Evolutionary conservation across 2,329 filamentous ascomycete genomes (phyloP).

Genomic region (Fusarium clavum): DNA sequence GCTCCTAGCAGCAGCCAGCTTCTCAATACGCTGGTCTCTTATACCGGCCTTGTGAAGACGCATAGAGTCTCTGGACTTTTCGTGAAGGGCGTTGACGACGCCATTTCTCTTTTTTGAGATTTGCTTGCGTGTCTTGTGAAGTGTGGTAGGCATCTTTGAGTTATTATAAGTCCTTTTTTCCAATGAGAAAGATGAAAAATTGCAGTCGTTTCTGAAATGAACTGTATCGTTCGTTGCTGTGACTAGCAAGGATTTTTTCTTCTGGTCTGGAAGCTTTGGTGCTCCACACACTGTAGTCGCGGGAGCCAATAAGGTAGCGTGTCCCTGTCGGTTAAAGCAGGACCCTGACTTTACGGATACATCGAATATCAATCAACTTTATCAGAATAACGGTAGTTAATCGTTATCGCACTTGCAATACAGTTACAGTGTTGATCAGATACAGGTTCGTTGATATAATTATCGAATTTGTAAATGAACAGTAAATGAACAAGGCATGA

Average conservation of each 20-base stretch:
- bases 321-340: slow-evolving; percentile 35
- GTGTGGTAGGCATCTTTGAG: slow-evolving; percentile 76
- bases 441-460: neutral
- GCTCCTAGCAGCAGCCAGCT: slow-evolving; percentile 74
- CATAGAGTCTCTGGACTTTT: slow-evolving; percentile 87
- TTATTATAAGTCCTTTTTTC: neutral
- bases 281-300: slow-evolving; percentile 27
- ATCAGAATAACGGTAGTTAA: neutral
- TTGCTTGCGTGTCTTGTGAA: slow-evolving; percentile 88
- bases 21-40: slow-evolving; percentile 84
- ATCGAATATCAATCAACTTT: neutral
- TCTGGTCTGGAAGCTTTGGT: slow-evolving; percentile 22
- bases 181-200: neutral
- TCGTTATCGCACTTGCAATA: neutral
- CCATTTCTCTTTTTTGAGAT: slow-evolving; percentile 88
- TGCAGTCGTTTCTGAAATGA: slow-evolving; percentile 13
- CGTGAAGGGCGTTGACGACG: slow-evolving; percentile 80
- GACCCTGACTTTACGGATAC: neutral
- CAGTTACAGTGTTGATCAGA: neutral
- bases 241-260: slow-evolving; percentile 33
- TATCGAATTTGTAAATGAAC: neutral
- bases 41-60: slow-evolving; percentile 81
- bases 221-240: slow-evolving; percentile 5
- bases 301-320: slow-evolving; percentile 16
- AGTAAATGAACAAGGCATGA: neutral